These are phyloP conservation scores for Penicillium occitanis DNA, from an alignment of 2,329 filamentous ascomycete genomes.

Conservation along the genomic window DNA sequence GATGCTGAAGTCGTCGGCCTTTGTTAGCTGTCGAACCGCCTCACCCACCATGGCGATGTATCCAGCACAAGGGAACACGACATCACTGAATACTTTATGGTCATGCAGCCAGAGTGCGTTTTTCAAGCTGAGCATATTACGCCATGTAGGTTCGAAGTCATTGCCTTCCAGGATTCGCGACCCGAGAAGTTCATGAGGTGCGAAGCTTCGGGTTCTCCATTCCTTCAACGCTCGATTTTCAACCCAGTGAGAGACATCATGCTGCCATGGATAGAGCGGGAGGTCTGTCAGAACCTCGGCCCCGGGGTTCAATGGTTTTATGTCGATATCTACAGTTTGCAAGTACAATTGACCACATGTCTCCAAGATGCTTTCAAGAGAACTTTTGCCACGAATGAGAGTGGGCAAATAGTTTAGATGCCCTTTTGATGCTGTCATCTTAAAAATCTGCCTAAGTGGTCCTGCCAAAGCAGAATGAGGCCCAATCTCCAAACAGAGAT, in stretches of 20 bases:
- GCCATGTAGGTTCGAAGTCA: not conserved
- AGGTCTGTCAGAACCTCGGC: not conserved
- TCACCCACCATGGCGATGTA: slow-evolving; percentile 7
- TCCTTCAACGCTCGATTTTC: not conserved
- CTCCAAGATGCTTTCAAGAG: not conserved
- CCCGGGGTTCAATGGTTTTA: not conserved
- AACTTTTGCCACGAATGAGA: not conserved
- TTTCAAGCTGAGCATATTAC: not conserved
- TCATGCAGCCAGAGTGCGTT: slow-evolving; percentile 11
- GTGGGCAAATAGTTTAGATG: not conserved
- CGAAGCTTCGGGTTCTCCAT: not conserved
- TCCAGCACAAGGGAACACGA: slow-evolving; percentile 1
- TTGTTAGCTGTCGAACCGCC: not conserved
- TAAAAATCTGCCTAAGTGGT: slow-evolving; percentile 20
- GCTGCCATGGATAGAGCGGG: not conserved
- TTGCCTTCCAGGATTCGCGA: not conserved
- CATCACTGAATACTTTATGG: slow-evolving; percentile 20
- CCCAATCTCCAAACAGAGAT: slow-evolving; percentile 20
- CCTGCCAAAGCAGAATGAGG: slow-evolving; percentile 24
- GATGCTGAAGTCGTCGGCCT: slow-evolving; percentile 24
- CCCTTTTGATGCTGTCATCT: not conserved
- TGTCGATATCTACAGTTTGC: not conserved
- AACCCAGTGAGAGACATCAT: not conserved
- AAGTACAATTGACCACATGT: not conserved
- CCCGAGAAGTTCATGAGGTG: not conserved